Conservation (phyloP, 768 basidiomycete species). For the Lentinula lateritia region DNA sequence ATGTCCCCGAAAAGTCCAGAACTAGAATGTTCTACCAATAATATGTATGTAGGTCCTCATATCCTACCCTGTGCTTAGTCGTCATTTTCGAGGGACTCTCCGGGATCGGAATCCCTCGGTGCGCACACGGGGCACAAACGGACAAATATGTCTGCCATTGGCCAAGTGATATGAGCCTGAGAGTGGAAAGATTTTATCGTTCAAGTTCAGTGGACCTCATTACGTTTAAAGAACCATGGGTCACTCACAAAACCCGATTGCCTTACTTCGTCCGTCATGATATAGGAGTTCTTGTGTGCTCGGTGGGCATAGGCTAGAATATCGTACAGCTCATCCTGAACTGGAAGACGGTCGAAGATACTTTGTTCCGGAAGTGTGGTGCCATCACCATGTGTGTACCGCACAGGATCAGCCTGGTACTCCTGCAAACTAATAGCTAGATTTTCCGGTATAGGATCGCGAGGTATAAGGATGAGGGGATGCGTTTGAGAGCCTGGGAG, state of each 20-base stretch:
- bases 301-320: constrained; percentile 20
- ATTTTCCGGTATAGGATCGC: constrained; percentile 4
- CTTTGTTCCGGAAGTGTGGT: constrained; percentile 11
- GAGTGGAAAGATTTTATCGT: constrained; percentile 5
- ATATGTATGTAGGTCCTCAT: not conserved
- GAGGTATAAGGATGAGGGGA: constrained; percentile 5
- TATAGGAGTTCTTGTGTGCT: not conserved
- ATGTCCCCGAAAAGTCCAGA: not conserved
- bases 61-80: not conserved
- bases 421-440: not conserved
- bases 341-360: constrained; percentile 43
- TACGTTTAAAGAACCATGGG: constrained; percentile 35
- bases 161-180: constrained; percentile 7
- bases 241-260: constrained; percentile 37
- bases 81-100: not conserved
- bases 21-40: not conserved
- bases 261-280: constrained; percentile 3
- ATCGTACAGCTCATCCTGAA: constrained; percentile 45
- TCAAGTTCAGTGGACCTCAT: constrained; percentile 27
- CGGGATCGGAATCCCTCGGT: not conserved
- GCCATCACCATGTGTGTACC: not conserved
- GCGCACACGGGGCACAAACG: constrained; percentile 3
- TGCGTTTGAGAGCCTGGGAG: constrained; percentile 2
- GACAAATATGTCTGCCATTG: constrained; percentile 6
- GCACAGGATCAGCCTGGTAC: not conserved